Evolutionary conservation across 768 basidiomycete genomes (phyloP).

Genomic region (Auricularia auricula-judae): DNA sequence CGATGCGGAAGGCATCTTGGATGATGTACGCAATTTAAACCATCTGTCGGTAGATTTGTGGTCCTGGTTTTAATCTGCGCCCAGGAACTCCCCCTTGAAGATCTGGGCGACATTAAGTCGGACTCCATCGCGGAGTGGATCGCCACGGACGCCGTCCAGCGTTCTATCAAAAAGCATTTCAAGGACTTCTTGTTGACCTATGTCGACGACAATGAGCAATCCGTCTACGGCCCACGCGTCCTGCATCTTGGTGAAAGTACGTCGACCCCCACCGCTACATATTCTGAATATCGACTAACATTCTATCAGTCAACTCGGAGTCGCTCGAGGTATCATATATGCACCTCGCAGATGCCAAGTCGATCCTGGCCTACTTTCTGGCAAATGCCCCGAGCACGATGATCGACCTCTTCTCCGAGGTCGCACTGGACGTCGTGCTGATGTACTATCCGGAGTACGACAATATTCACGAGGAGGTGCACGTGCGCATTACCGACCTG

Average conservation of each 20-base stretch:
- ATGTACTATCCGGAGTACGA: constrained; percentile 94
- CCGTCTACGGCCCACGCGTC: constrained; percentile 92
- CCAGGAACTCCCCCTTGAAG: constrained; percentile 89
- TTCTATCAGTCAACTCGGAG: constrained; percentile 75
- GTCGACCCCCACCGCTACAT: constrained; percentile 11
- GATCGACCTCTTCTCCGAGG: constrained; percentile 90
- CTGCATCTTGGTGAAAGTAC: constrained; percentile 89
- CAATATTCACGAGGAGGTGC: constrained; percentile 95
- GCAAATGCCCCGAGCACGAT: constrained; percentile 90
- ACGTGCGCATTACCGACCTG: constrained; percentile 91
- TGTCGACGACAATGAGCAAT: constrained; percentile 81
- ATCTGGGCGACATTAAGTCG: constrained; percentile 95
- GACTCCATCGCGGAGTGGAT: constrained; percentile 98
- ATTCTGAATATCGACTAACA: not conserved
- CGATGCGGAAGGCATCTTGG: constrained; percentile 71
- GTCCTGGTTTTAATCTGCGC: constrained; percentile 5
- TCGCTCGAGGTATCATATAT: constrained; percentile 95
- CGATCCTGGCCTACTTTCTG: constrained; percentile 94
- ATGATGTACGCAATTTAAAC: constrained; percentile 44
- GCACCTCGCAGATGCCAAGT: constrained; percentile 86
- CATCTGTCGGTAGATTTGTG: too few relatives aligned
- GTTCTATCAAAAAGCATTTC: constrained; percentile 87
- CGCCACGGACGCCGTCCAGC: constrained; percentile 78
- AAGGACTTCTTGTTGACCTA: constrained; percentile 92
- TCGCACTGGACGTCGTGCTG: constrained; percentile 87